Percentiles rank a stretch among this genome's conserved stretches.
Conservation (phyloP, 768 basidiomycete genomes). For the Roridomyces roridus region DNA sequence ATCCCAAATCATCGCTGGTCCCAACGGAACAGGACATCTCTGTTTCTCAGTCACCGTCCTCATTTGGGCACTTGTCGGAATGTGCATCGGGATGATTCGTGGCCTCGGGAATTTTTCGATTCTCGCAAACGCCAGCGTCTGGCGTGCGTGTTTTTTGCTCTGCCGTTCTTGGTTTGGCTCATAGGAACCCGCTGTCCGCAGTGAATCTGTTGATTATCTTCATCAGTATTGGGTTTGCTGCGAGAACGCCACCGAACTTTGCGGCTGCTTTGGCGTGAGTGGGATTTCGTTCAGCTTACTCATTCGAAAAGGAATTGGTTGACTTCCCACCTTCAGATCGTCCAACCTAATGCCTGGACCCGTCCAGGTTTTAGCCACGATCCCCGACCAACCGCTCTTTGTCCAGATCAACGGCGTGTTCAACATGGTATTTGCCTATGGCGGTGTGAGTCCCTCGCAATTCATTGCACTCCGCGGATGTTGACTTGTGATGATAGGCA, state of each 20-base stretch:
- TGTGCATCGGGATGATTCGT: slow-evolving; percentile 7
- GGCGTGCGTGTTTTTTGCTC: not conserved
- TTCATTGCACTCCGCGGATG: not conserved
- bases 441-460: not conserved
- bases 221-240: slow-evolving; percentile 8
- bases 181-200: not conserved
- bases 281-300: not conserved
- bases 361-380: not conserved
- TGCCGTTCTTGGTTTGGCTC: not conserved
- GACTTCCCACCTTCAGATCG: not conserved
- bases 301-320: not conserved
- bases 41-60: slow-evolving; percentile 7
- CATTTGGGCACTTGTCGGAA: slow-evolving; percentile 4
- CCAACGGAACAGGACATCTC: not conserved
- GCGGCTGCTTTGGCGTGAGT: slow-evolving; percentile 1
- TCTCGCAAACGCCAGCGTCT: slow-evolving; percentile 2
- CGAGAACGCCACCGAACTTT: not conserved
- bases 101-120: slow-evolving; percentile 3
- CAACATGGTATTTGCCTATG: slow-evolving; percentile 4
- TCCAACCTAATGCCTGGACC: slow-evolving; percentile 3
- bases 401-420: slow-evolving; percentile 3
- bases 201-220: slow-evolving; percentile 4
- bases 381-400: slow-evolving; percentile 1
- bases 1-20: slow-evolving; percentile 1
- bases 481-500: not conserved